Evolutionary conservation across 805 yeast genomes (phyloP).

Genomic region (Candida dajiaensis): DNA sequence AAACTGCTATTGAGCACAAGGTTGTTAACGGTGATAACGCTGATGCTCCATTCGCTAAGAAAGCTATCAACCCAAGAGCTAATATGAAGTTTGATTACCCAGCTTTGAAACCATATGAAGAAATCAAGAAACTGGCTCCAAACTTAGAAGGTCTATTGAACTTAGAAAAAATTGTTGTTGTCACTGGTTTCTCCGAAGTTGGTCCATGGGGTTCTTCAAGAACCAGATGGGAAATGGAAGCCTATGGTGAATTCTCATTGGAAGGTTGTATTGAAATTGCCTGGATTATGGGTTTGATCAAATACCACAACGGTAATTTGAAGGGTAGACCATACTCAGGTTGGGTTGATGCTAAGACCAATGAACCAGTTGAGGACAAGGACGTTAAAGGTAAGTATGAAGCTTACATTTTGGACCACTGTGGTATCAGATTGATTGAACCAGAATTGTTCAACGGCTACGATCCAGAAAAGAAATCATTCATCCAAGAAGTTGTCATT

Average conservation of each 20-base stretch:
- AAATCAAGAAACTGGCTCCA: slow-evolving; percentile 61
- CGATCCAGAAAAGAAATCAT: slow-evolving; percentile 88
- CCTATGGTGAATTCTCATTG: slow-evolving; percentile 86
- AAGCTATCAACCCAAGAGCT: slow-evolving; percentile 84
- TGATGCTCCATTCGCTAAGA: slow-evolving; percentile 77
- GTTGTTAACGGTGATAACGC: slow-evolving; percentile 84
- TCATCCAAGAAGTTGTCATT: slow-evolving; percentile 92
- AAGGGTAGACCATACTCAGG: slow-evolving; percentile 92
- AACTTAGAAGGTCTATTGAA: slow-evolving; percentile 88
- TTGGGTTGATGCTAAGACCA: slow-evolving; percentile 95
- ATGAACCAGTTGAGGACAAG: slow-evolving; percentile 88
- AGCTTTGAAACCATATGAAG: slow-evolving; percentile 66
- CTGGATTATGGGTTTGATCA: slow-evolving; percentile 98
- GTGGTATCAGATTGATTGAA: slow-evolving; percentile 96
- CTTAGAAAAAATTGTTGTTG: slow-evolving; percentile 86
- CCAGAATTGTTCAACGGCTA: slow-evolving; percentile 93
- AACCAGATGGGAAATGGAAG: slow-evolving; percentile 99
- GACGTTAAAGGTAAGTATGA: slow-evolving; percentile 92
- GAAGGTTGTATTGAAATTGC: slow-evolving; percentile 99
- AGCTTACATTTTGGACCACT: slow-evolving; percentile 77
- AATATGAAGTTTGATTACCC: slow-evolving; percentile 96
- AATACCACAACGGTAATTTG: slow-evolving; percentile 86
- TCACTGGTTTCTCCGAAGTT: slow-evolving; percentile 97
- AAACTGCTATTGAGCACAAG: slow-evolving; percentile 77
- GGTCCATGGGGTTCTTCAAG: slow-evolving; percentile 99